Evolutionary conservation across 2,329 filamentous ascomycete genomes (phyloP).

Genomic region (Colletotrichum chrysophilum): DNA sequence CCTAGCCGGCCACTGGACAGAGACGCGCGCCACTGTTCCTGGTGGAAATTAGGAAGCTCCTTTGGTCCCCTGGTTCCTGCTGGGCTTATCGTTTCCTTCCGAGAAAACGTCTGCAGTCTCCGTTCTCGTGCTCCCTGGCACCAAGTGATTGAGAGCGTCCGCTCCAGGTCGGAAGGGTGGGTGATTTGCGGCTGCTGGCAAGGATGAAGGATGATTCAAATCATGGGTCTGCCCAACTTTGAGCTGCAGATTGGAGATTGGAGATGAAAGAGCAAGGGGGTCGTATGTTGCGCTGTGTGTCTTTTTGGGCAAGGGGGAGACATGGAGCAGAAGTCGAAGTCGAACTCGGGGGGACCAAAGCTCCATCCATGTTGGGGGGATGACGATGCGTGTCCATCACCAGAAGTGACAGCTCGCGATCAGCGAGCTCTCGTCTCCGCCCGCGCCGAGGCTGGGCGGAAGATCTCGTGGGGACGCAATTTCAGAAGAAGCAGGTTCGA

Average conservation of each 20-base stretch:
- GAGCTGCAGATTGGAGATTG: background rate
- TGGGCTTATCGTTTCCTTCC: background rate
- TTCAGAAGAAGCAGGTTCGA: background rate
- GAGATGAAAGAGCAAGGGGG: background rate
- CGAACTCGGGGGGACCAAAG: background rate
- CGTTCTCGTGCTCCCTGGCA: background rate
- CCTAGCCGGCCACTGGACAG: background rate
- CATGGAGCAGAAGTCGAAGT: background rate
- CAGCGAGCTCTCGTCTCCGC: background rate
- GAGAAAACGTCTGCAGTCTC: background rate
- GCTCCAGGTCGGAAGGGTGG: background rate
- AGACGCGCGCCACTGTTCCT: slow-evolving; percentile 15
- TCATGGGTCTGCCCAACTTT: background rate
- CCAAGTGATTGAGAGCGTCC: background rate
- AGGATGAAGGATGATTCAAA: slow-evolving; percentile 1
- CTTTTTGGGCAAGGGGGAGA: background rate
- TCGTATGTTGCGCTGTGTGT: background rate
- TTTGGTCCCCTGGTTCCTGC: background rate
- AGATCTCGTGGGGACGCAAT: slow-evolving; percentile 7
- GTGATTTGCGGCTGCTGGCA: background rate
- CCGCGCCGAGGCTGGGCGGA: background rate
- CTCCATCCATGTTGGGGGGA: background rate
- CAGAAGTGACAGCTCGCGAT: background rate
- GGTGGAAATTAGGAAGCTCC: slow-evolving; percentile 21
- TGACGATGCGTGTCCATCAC: background rate